Percentiles rank a stretch among this genome's conserved stretches.
Evolutionary conservation across 2,329 filamentous ascomycete genomes (phyloP).

Genomic region (Alternaria triticimaculans): DNA sequence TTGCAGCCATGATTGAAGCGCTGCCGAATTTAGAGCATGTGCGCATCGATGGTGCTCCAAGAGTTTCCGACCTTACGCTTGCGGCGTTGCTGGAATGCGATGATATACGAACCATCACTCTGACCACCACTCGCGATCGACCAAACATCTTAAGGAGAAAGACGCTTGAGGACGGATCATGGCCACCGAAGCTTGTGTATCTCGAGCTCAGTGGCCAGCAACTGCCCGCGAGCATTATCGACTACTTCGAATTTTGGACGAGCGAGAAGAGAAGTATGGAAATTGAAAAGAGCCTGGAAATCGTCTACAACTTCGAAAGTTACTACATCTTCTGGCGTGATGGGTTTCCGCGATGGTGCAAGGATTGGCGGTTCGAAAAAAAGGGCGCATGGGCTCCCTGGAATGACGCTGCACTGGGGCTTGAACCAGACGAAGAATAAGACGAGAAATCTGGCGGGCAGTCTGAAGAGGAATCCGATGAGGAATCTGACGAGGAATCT

Average conservation of each 20-base stretch:
- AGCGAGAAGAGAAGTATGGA: neutral
- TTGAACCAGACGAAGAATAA: too few species aligned
- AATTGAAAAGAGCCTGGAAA: neutral
- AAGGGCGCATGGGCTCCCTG: too few species aligned
- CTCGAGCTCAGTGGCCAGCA: neutral
- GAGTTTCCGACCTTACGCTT: neutral
- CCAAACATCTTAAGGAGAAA: neutral
- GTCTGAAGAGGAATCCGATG: too few species aligned
- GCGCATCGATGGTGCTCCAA: neutral
- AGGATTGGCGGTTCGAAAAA: neutral
- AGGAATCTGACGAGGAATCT: too few species aligned
- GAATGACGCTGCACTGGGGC: too few species aligned
- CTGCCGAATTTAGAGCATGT: neutral
- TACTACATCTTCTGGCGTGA: neutral
- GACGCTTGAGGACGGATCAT: neutral
- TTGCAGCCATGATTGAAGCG: too few species aligned
- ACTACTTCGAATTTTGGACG: neutral
- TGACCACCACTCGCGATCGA: neutral
- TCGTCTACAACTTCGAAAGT: neutral
- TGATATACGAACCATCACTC: neutral
- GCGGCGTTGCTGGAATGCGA: neutral
- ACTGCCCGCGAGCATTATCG: neutral
- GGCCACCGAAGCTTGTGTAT: neutral
- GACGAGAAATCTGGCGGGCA: too few species aligned
- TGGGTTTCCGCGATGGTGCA: neutral